Percentiles rank a stretch among this genome's conserved stretches.
phyloP scores from a whole-genome alignment of 2,329 filamentous ascomycete genomes.

The Clarireedia monteithiana region DNA sequence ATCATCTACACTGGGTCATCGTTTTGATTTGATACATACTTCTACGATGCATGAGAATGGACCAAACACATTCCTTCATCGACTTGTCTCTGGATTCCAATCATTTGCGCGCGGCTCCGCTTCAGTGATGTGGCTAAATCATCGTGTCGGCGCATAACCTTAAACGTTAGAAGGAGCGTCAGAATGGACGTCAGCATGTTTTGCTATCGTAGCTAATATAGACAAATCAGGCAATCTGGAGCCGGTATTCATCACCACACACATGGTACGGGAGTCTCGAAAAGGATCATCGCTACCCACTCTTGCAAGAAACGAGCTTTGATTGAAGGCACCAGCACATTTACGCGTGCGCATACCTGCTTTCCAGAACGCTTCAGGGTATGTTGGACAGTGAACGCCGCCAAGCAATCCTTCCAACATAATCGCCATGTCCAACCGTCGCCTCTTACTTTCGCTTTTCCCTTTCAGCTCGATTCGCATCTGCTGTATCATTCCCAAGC shows the following conservation, averaged over 20 bases:
- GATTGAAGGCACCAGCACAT: too few relatives aligned
- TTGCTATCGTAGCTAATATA: neutral
- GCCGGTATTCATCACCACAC: too few relatives aligned
- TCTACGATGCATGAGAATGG: neutral
- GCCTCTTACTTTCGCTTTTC: neutral
- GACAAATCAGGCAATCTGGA: neutral
- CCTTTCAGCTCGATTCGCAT: slow-evolving; percentile 1
- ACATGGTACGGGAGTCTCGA: too few relatives aligned
- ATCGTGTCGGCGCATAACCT: slow-evolving; percentile 1
- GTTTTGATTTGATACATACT: too few relatives aligned
- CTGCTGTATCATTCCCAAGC: neutral
- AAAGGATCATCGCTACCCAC: too few relatives aligned
- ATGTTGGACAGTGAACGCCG: too few relatives aligned
- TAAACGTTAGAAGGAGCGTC: neutral
- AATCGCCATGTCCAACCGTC: neutral
- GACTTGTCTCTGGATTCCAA: neutral
- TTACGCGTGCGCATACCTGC: too few relatives aligned
- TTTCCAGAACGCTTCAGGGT: too few relatives aligned
- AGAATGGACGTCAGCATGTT: neutral
- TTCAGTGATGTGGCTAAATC: neutral
- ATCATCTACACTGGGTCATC: too few relatives aligned
- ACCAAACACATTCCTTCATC: neutral
- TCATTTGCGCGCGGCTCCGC: slow-evolving; percentile 4
- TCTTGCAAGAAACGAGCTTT: too few relatives aligned
- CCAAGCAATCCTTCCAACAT: neutral